Percentiles rank a stretch among this genome's conserved stretches.
Evolutionary conservation across 2,329 filamentous ascomycete species (phyloP).

Genomic region (Pseudonectria foliicola): DNA sequence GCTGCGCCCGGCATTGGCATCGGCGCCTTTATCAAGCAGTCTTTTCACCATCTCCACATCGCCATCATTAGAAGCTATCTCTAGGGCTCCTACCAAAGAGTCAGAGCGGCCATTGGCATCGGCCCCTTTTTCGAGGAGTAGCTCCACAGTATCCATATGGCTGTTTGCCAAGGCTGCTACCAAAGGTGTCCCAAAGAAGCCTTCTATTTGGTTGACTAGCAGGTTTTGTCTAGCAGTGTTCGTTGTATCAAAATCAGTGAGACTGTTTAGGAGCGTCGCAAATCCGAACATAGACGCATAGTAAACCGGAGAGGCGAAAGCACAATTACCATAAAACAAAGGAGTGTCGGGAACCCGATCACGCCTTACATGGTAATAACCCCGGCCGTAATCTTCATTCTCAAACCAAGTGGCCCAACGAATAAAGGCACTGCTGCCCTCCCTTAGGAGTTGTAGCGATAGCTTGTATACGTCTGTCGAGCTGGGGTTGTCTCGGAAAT

Average conservation of each 20-base stretch:
- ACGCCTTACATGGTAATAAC: no score
- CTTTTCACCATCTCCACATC: no score
- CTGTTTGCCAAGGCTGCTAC: background rate
- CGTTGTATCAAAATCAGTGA: background rate
- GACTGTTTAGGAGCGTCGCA: background rate
- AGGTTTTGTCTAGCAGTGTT: background rate
- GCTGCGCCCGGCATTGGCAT: no score
- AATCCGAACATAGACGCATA: constrained; percentile 2
- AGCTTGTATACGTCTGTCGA: background rate
- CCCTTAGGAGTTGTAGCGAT: no score
- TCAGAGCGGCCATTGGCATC: background rate
- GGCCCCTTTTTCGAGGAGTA: background rate
- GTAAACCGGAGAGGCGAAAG: background rate
- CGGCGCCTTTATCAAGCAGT: no score
- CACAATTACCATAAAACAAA: no score
- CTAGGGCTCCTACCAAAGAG: no score
- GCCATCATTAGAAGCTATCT: no score
- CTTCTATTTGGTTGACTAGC: background rate
- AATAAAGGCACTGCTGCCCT: no score
- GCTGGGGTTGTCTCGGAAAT: background rate
- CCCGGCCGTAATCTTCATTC: no score
- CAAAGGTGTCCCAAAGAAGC: background rate
- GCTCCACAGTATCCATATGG: background rate
- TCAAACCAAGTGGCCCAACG: no score
- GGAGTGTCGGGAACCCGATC: no score